Evolutionary conservation across 352 stramenopile genomes (phyloP), one percentile per base, ranked within the genome.

Genomic region (Globisporangium recalcitrans): DNA sequence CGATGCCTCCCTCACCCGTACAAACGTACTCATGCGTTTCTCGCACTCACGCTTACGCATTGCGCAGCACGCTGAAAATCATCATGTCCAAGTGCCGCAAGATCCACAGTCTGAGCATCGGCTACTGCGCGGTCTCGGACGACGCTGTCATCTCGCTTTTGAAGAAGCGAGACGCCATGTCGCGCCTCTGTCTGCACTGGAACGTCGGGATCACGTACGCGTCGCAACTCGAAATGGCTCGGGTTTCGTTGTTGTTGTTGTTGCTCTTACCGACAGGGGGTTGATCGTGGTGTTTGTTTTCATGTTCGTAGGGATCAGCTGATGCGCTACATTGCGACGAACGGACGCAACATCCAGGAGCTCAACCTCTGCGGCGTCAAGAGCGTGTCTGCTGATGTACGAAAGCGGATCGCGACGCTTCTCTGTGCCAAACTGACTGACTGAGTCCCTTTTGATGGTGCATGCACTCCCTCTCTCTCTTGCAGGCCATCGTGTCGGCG

Each of bases 31-130:
- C n/a, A n/a, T n/a, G n/a, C n/a, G n/a, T n/a, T n/a, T n/a, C n/a
- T n/a, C n/a, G n/a, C n/a, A n/a, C n/a, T 34, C 0, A 9, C 13
- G 19, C 40, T 47, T 36, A 10, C 11, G 19, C 11, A 40, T 31
- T 31, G 5, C 29, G 49, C 52, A 96, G 87, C 71, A 94, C 85
- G 16, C 82, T 96, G 52, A 87, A 86, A 44, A 83, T 73, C 22
- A 94, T 96, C 65, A 94, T 88, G 78, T 78, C 80, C 60, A 96
- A 96, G 64, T 96, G 87, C 71, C 78, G 85, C 31, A 95, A 96
- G 70, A 78, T 96, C 24, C 84, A 93, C 63, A 95, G 85, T 60
- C 68, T 96, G 22, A 88, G 80, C 32, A 78, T 95, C 29, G 87
- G 87, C 52, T 96, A 96, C 71, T 94, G 81, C 48, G 67, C 82